These are phyloP conservation scores for Thamnidium elegans DNA, from an alignment of 192 early-diverging fungal genomes.

Conservation along the genomic window DNA sequence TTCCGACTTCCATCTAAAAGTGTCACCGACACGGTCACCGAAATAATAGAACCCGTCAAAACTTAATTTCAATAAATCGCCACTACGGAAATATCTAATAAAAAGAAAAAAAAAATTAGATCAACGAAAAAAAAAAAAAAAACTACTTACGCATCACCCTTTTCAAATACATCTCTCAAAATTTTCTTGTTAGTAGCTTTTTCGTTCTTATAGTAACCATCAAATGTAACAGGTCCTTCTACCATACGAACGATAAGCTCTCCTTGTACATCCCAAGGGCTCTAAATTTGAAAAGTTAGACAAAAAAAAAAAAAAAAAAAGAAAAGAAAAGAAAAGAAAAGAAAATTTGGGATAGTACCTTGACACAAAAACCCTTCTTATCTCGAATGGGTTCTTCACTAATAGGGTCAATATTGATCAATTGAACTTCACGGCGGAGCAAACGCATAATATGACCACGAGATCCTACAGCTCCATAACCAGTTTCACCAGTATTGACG, in stretches of 20 bases:
- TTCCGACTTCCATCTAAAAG: conserved; percentile 70
- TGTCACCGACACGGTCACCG: conserved; percentile 68
- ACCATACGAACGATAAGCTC: conserved; percentile 53
- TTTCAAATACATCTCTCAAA: conserved; percentile 49
- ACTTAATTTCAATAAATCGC: conserved; percentile 55
- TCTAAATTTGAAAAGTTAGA: background rate
- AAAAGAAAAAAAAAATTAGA: too few species aligned
- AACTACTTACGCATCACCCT: conserved; percentile 52
- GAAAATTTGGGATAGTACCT: too few species aligned
- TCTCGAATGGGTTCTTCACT: conserved; percentile 53
- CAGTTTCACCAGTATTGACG: conserved; percentile 41
- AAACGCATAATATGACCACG: conserved; percentile 39
- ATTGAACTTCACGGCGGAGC: conserved; percentile 36
- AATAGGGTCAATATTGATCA: conserved; percentile 58
- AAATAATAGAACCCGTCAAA: conserved; percentile 59
- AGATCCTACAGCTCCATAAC: conserved; percentile 63
- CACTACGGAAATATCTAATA: conserved; percentile 48
- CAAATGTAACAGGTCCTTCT: conserved; percentile 35
- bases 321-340: too few species aligned
- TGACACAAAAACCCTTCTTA: conserved; percentile 50
- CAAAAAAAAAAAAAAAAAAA: background rate
- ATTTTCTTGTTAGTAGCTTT: conserved; percentile 49
- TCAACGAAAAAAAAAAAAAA: background rate
- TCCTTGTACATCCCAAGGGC: conserved; percentile 50
- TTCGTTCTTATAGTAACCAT: conserved; percentile 52